Evolutionary conservation across 2,329 filamentous ascomycete species (phyloP).

Genomic region (Sclerotiophoma versabilis): DNA sequence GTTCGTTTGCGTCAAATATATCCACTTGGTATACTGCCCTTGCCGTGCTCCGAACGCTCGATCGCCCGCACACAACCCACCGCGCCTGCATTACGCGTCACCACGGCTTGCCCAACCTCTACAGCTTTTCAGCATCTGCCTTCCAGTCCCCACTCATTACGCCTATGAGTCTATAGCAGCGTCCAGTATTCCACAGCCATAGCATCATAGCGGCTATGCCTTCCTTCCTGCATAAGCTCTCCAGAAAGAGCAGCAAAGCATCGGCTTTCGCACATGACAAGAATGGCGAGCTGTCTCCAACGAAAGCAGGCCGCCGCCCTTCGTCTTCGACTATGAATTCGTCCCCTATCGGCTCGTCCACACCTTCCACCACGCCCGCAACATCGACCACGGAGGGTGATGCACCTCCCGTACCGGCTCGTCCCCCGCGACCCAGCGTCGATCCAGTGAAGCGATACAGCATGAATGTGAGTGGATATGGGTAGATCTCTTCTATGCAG

Average conservation of each 20-base stretch:
- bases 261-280: constrained; percentile 64
- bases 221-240: constrained; percentile 77
- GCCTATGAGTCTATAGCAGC: constrained; percentile 25
- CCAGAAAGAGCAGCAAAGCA: constrained; percentile 73
- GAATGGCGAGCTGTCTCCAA: constrained; percentile 17
- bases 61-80: constrained; percentile 22
- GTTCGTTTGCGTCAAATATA: constrained; percentile 26
- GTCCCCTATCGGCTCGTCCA: constrained; percentile 67
- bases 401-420: constrained; percentile 58
- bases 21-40: constrained; percentile 28
- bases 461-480: constrained; percentile 40
- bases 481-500: not conserved
- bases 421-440: constrained; percentile 52
- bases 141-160: constrained; percentile 22
- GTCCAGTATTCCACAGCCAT: constrained; percentile 13
- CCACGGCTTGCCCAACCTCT: constrained; percentile 13
- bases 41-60: constrained; percentile 25
- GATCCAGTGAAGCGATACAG: constrained; percentile 64
- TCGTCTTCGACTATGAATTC: constrained; percentile 69
- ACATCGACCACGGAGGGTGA: constrained; percentile 76
- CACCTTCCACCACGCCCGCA: constrained; percentile 70
- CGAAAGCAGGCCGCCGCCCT: constrained; percentile 55
- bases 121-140: constrained; percentile 16
- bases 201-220: constrained; percentile 47
- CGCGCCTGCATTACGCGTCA: constrained; percentile 37